Conservation (phyloP, 257 asterid species). For the Perilla frutescens region DNA sequence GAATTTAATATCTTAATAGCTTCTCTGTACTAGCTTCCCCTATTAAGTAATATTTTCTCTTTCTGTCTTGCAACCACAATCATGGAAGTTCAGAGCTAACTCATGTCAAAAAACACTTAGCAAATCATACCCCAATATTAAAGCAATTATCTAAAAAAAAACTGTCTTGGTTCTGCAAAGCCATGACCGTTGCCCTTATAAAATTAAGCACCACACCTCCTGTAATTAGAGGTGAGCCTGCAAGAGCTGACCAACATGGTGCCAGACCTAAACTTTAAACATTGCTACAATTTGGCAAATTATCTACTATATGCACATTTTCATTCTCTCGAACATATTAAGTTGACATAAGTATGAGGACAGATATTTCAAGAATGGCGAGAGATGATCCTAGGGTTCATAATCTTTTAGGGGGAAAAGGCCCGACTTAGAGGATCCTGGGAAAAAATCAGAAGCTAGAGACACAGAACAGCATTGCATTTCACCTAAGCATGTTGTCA, state of each 20-base stretch:
- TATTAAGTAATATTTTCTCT: neutral
- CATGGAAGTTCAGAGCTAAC: neutral
- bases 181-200: neutral
- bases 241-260: neutral
- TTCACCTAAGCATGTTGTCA: neutral
- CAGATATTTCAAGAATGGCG: neutral
- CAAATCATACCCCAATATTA: neutral
- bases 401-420: neutral
- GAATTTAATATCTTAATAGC: neutral
- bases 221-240: neutral
- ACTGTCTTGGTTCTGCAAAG: constrained; percentile 1
- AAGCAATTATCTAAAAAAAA: neutral
- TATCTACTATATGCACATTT: neutral
- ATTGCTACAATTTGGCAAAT: neutral
- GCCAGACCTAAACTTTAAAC: constrained; percentile 4
- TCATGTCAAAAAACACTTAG: neutral
- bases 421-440: too few relatives aligned
- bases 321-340: too few relatives aligned
- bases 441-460: neutral
- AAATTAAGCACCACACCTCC: neutral
- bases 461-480: neutral
- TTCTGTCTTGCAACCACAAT: neutral
- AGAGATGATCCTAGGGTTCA: neutral
- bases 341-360: neutral
- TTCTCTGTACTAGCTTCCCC: neutral